phyloP scores from a whole-genome alignment of 23 red algal genomes.

The Chondrus crispus region DNA sequence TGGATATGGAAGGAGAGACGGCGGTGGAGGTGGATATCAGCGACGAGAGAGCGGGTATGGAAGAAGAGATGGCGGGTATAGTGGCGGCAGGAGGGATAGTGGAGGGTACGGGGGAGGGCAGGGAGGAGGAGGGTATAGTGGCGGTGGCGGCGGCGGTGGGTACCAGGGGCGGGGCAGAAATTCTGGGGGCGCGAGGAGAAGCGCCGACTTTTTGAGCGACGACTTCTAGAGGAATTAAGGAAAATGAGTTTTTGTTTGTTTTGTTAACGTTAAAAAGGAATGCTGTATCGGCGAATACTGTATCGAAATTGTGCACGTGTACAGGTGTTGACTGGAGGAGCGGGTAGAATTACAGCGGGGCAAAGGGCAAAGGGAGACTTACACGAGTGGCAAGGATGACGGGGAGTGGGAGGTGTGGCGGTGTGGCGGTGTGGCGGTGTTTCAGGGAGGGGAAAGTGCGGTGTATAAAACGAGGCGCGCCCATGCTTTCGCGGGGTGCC shows the following conservation, averaged over 20 bases:
- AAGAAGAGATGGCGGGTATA: not conserved
- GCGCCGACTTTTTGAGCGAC: conserved; percentile 22
- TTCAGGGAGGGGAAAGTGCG: too few species aligned
- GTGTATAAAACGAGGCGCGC: too few species aligned
- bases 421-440: too few species aligned
- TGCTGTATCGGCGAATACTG: too few species aligned
- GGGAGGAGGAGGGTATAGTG: conserved; percentile 26
- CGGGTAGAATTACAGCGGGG: too few species aligned
- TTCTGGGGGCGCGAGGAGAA: not conserved
- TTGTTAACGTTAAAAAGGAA: not conserved
- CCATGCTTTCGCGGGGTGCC: too few species aligned
- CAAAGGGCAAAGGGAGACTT: too few species aligned
- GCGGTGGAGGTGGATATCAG: not conserved
- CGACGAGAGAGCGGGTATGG: not conserved
- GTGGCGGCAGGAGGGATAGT: not conserved
- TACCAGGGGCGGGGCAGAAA: too few species aligned
- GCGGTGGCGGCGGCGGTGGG: conserved; percentile 18
- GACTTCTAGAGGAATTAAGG: conserved; percentile 49
- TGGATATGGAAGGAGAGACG: not conserved
- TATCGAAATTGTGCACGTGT: too few species aligned
- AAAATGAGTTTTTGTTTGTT: not conserved
- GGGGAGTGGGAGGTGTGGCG: too few species aligned
- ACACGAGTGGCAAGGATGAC: too few species aligned
- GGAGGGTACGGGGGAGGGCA: conserved; percentile 21
- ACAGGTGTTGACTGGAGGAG: too few species aligned